Evolutionary conservation across 768 basidiomycete genomes (phyloP).

Genomic region (Tricholoma matsutake): DNA sequence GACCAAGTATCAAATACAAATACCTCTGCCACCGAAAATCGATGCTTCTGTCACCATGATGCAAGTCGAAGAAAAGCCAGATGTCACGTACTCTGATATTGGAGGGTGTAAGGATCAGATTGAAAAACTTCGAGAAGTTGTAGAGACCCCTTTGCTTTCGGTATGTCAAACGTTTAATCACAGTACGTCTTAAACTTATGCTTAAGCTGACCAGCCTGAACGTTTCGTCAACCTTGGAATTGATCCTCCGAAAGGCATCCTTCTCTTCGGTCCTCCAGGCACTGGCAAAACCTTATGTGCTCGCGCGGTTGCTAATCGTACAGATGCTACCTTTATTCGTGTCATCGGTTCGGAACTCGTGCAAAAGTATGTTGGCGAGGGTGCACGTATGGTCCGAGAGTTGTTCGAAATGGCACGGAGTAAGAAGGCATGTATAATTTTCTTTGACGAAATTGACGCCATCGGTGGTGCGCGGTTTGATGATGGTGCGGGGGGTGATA

Average conservation of each 20-base stretch:
- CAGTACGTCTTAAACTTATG: constrained; percentile 13
- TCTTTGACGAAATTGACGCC: constrained; percentile 98
- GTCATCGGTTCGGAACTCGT: constrained; percentile 99
- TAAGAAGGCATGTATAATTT: constrained; percentile 99
- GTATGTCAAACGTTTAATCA: constrained; percentile 43
- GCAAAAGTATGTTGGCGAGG: constrained; percentile 99
- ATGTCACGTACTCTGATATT: constrained; percentile 96
- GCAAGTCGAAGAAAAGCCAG: constrained; percentile 99
- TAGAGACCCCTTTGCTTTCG: constrained; percentile 92
- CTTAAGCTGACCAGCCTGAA: constrained; percentile 71
- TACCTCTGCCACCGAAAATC: constrained; percentile 97
- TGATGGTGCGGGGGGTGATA: constrained; percentile 98
- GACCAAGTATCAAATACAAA: constrained; percentile 98
- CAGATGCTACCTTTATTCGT: constrained; percentile 98
- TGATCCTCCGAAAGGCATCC: constrained; percentile 97
- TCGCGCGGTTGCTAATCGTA: constrained; percentile 96
- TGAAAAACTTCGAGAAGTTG: constrained; percentile 97
- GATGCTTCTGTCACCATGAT: constrained; percentile 99
- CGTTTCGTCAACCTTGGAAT: constrained; percentile 97
- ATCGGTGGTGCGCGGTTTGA: constrained; percentile 98
- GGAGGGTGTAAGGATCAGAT: constrained; percentile 99
- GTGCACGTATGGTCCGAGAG: constrained; percentile 97
- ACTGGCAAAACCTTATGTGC: constrained; percentile 99
- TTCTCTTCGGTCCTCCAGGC: constrained; percentile 93
- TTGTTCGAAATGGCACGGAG: constrained; percentile 98